Percentiles rank a stretch among this genome's conserved stretches.
phyloP scores from a whole-genome alignment of 2,329 filamentous ascomycete genomes.

The Cercospora berteroae region DNA sequence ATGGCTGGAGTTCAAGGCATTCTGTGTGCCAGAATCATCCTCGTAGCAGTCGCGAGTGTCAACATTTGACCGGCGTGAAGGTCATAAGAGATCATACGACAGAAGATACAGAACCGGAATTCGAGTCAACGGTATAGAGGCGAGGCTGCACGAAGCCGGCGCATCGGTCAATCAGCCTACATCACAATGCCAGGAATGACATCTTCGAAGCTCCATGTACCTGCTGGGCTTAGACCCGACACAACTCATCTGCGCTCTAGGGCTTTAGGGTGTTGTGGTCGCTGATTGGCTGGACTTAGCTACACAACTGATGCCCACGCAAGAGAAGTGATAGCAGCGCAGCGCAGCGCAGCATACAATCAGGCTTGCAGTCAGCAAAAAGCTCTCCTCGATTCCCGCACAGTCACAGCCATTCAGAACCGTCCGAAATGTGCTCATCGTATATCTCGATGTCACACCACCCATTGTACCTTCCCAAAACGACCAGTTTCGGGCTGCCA shows the following conservation, averaged over 20 bases:
- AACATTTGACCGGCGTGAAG: not conserved
- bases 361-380: not conserved
- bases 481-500: not conserved
- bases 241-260: not conserved
- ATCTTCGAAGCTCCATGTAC: not conserved
- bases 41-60: not conserved
- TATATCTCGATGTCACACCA: not conserved
- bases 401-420: not conserved
- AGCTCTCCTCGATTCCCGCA: not conserved
- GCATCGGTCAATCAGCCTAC: not conserved
- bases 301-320: not conserved
- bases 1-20: constrained; percentile 49
- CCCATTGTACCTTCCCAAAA: not conserved
- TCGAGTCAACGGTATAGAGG: not conserved
- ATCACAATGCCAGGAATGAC: not conserved
- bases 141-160: not conserved
- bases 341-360: not conserved
- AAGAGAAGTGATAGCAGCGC: not conserved
- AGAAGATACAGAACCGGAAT: not conserved
- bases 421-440: not conserved
- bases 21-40: constrained; percentile 32
- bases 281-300: not conserved
- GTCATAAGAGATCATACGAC: not conserved
- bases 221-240: not conserved
- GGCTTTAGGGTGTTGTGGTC: not conserved